phyloP scores from a whole-genome alignment of 805 yeast genomes.

The Brettanomyces anomalus region DNA sequence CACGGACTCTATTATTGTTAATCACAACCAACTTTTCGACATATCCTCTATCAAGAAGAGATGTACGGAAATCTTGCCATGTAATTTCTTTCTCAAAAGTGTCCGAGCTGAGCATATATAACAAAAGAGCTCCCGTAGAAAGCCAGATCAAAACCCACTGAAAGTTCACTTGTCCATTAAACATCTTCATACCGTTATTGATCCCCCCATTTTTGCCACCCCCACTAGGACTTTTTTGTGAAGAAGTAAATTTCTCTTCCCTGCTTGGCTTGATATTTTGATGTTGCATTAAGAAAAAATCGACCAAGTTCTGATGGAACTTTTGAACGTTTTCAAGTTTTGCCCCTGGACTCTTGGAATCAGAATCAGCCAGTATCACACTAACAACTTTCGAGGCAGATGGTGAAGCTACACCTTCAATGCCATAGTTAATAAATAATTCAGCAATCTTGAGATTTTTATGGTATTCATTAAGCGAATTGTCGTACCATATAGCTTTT shows the following conservation, averaged over 20 bases:
- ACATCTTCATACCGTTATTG: constrained; percentile 6
- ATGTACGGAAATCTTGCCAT: constrained; percentile 73
- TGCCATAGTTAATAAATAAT: constrained; percentile 20
- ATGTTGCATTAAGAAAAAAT: constrained; percentile 23
- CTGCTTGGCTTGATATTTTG: constrained; percentile 13
- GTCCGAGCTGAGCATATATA: constrained; percentile 14
- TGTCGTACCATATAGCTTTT: constrained; percentile 20
- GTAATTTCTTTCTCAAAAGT: constrained; percentile 25
- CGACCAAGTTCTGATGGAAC: constrained; percentile 23
- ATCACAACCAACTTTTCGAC: constrained; percentile 69
- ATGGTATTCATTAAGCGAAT: constrained; percentile 12
- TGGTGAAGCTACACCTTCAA: constrained; percentile 25
- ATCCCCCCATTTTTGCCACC: background rate
- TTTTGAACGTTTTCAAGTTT: constrained; percentile 22
- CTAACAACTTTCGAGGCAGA: constrained; percentile 21
- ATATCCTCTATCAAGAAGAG: constrained; percentile 66
- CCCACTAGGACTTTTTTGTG: constrained; percentile 6
- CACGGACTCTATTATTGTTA: constrained; percentile 65
- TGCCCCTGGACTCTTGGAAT: constrained; percentile 18
- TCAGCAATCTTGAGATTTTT: constrained; percentile 7
- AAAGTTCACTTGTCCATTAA: constrained; percentile 11
- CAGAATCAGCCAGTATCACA: constrained; percentile 19
- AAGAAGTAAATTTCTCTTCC: constrained; percentile 18
- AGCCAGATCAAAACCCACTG: constrained; percentile 16
- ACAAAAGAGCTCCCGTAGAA: constrained; percentile 13